Conservation (phyloP, 208 protist species). For the Crithidia expoeki region DNA sequence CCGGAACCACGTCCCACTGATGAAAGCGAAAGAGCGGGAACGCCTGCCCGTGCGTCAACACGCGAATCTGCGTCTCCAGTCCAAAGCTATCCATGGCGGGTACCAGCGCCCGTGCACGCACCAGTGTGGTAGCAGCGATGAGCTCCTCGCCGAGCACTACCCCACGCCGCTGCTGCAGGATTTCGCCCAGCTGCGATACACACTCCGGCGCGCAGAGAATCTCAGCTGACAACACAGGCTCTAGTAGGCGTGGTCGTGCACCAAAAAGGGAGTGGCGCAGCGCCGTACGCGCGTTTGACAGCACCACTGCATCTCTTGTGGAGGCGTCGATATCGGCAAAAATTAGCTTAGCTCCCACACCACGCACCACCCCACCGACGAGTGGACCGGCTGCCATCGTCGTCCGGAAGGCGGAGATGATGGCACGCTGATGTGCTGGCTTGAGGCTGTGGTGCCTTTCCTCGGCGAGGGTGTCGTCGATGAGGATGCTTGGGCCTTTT, state of each 20-base stretch:
- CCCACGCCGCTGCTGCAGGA: constrained; percentile 92
- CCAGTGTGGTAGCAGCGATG: constrained; percentile 97
- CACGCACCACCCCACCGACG: constrained; percentile 94
- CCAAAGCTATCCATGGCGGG: constrained; percentile 99
- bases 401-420: constrained; percentile 79
- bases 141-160: constrained; percentile 89
- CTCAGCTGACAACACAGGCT: constrained; percentile 97
- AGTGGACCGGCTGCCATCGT: constrained; percentile 94
- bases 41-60: constrained; percentile 95
- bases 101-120: constrained; percentile 93
- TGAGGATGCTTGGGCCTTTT: constrained; percentile 95
- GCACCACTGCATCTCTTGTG: constrained; percentile 53
- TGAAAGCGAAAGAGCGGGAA: constrained; percentile 95
- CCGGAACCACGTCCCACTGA: constrained; percentile 98
- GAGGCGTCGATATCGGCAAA: constrained; percentile 51
- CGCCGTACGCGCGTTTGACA: constrained; percentile 91
- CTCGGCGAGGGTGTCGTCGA: constrained; percentile 96
- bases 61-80: constrained; percentile 98
- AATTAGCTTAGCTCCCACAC: constrained; percentile 57
- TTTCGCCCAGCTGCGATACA: constrained; percentile 80
- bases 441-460: constrained; percentile 46
- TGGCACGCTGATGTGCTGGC: constrained; percentile 93
- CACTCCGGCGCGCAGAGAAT: constrained; percentile 91
- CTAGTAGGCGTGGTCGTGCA: constrained; percentile 97
- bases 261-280: constrained; percentile 96